Base-by-base conservation (phyloP, 768 basidiomycete genomes). In the Fomitopsis pulvina region DNA sequence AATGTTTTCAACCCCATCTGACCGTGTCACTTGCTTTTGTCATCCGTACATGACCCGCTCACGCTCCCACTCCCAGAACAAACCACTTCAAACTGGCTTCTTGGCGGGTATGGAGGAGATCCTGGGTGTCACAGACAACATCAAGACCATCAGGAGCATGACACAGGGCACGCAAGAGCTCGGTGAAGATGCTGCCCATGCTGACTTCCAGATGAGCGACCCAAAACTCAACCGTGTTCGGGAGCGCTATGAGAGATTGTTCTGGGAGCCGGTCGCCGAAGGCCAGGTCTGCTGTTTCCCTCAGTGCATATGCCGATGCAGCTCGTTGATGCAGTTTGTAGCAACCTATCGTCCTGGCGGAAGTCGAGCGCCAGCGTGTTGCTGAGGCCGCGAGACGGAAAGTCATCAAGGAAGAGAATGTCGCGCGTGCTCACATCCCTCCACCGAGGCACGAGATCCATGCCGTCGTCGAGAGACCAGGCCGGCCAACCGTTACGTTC, bases 241-340 rank as follows among this genome's bases (percentile, higher is more conserved):
- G 21, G 74, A 79, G 49, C 77, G 81, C 9, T 87, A 87, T 61
- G 80, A 83, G 57, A 76, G 82, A 38, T 67, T 80, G 39, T 91
- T 85, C 63, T 92, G 87, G 86, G 89, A 92, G 63, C 79, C 83
- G 26, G 77, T 85, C 32, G 73, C 74, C 9, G 89, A 92, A 58
- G 80, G 81, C 51, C 66, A 77, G 66, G 89, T 88, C 60, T 37
- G 68, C 60, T 66, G 20, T 16, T 3, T 32, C 12, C 10, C 47
- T 32, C 25, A 22, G 20, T 7, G 11, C 43, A 14, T 12, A 24
- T 32, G n/a, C 26, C 40, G 8, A 56, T 41, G 32, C 21, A 47
- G 53, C 25, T 50, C 5, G 40, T 37, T 4, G 34, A 12, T 37
- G 34, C 14, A 37, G 7, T 45, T 21, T 45, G 2, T 45, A 90